Percentiles rank a stretch among this genome's conserved stretches.
These are phyloP conservation scores for Ascochyta viciae-villosae DNA, from an alignment of 2,329 filamentous ascomycete species.

Conservation along the genomic window DNA sequence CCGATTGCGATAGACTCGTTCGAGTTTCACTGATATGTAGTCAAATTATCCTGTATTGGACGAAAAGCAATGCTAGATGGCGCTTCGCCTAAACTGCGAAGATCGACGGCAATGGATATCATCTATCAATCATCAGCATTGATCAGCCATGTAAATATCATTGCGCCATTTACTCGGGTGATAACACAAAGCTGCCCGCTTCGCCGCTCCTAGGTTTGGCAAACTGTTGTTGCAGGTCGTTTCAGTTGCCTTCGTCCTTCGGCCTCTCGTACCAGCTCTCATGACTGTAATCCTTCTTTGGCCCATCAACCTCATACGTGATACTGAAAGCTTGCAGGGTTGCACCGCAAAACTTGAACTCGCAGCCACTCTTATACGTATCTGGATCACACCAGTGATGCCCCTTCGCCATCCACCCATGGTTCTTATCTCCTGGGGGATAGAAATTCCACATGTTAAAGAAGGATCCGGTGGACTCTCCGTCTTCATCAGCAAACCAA, in stretches of 20 bases:
- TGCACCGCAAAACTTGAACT: slow-evolving; percentile 62
- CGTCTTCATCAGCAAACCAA: slow-evolving; percentile 77
- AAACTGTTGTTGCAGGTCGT: neutral
- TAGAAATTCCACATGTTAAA: slow-evolving; percentile 77
- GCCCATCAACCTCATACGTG: slow-evolving; percentile 71
- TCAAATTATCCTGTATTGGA: neutral
- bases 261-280: slow-evolving; percentile 48
- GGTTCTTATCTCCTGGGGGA: slow-evolving; percentile 38
- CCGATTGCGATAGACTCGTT: neutral
- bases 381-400: slow-evolving; percentile 76
- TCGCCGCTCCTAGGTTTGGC: neutral
- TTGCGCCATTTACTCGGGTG: neutral
- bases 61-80: neutral
- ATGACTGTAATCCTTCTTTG: slow-evolving; percentile 73
- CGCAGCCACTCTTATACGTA: slow-evolving; percentile 73
- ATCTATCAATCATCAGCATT: neutral
- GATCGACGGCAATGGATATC: neutral
- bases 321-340: slow-evolving; percentile 49
- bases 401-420: slow-evolving; percentile 69
- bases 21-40: neutral
- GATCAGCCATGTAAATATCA: neutral
- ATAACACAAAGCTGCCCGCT: neutral
- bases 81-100: neutral
- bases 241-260: neutral
- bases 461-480: slow-evolving; percentile 74